Evolutionary conservation across 2,329 filamentous ascomycete genomes (phyloP).

Genomic region (Coniosporium tulheliwenetii): DNA sequence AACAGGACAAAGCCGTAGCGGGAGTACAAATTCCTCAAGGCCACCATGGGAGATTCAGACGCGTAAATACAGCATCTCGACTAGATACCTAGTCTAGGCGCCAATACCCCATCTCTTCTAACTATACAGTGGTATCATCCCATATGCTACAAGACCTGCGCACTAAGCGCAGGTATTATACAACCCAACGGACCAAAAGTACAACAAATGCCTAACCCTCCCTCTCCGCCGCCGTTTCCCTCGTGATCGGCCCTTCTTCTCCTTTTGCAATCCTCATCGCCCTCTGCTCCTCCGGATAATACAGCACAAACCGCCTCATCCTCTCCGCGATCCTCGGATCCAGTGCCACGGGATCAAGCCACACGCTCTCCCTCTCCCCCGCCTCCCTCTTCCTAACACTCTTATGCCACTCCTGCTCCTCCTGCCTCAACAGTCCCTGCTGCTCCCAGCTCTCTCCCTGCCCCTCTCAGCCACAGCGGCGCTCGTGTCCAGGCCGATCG

Average conservation of each 20-base stretch:
- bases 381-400: conserved; percentile 45
- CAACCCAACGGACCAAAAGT: too few relatives aligned
- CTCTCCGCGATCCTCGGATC: conserved; percentile 60
- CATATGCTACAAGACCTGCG: too few relatives aligned
- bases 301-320: conserved; percentile 67
- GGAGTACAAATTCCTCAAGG: too few relatives aligned
- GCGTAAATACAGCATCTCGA: too few relatives aligned
- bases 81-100: too few relatives aligned
- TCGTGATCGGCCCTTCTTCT: conserved; percentile 36
- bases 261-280: conserved; percentile 46
- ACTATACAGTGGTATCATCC: too few relatives aligned
- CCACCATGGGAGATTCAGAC: too few relatives aligned
- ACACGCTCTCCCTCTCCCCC: conserved; percentile 51
- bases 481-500: conserved; percentile 5
- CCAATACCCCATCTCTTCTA: too few relatives aligned
- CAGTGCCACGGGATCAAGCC: conserved; percentile 57
- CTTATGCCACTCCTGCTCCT: conserved; percentile 77
- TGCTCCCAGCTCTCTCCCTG: conserved; percentile 41
- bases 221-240: neutral
- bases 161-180: too few relatives aligned
- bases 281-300: conserved; percentile 51
- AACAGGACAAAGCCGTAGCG: too few relatives aligned
- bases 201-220: neutral
- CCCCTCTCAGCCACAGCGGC: conserved; percentile 9
- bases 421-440: conserved; percentile 46